Percentiles rank a stretch among this genome's conserved stretches.
Evolutionary conservation across 139 green algal genomes (phyloP).

Genomic region (Chlamydomonas schloesseri): DNA sequence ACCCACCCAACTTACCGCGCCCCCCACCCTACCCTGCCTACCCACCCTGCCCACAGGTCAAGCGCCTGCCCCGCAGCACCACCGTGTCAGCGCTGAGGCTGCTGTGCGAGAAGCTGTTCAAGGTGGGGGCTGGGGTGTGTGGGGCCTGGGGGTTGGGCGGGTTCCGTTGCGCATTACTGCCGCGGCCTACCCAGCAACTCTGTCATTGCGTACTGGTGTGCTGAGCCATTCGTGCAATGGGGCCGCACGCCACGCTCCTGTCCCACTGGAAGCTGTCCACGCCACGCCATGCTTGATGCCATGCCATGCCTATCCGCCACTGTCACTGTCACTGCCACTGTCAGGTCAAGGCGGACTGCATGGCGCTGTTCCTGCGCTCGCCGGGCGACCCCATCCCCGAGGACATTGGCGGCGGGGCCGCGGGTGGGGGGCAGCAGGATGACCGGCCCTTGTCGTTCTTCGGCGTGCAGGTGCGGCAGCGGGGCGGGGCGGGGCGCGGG

Average conservation of each 20-base stretch:
- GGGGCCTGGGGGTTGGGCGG: not conserved
- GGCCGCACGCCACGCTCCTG: too few species aligned
- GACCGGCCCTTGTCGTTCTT: constrained; percentile 27
- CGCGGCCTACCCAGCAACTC: too few species aligned
- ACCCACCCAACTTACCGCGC: too few species aligned
- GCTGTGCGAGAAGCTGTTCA: constrained; percentile 69
- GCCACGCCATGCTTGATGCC: too few species aligned
- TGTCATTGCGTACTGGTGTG: too few species aligned
- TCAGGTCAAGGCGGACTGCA: constrained; percentile 24
- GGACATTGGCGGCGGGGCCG: constrained; percentile 21
- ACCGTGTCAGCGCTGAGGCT: constrained; percentile 54
- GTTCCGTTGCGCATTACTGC: too few species aligned
- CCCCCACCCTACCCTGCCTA: not conserved
- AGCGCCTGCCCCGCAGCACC: constrained; percentile 65
- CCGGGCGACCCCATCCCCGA: constrained; percentile 45
- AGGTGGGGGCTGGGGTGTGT: constrained; percentile 38
- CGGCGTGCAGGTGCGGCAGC: constrained; percentile 35
- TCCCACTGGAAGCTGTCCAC: too few species aligned
- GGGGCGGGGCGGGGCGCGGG: not conserved
- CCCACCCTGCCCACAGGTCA: constrained; percentile 8
- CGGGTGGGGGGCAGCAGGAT: constrained; percentile 9
- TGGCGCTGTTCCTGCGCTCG: constrained; percentile 51
- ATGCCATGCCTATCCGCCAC: too few species aligned
- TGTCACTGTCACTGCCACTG: too few species aligned
- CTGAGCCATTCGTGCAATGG: too few species aligned